Percentiles rank a stretch among this genome's conserved stretches.
Conservation (phyloP, 1,139 yeast genomes). For the Saccharomycopsis hybrid region DNA sequence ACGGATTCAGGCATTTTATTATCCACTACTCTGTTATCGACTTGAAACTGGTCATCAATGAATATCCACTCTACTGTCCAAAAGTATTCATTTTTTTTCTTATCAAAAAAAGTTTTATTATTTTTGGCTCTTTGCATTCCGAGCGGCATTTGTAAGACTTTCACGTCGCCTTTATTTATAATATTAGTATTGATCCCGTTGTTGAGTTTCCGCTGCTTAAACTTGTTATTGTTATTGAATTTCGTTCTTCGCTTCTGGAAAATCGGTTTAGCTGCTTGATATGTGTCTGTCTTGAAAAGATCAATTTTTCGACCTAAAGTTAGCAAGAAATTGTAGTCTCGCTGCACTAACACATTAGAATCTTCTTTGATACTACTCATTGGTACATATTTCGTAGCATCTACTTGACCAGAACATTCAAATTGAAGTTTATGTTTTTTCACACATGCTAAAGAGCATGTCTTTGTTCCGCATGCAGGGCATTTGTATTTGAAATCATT, state of each 20-base stretch:
- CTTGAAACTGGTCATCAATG: not conserved
- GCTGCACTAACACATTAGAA: conserved; percentile 44
- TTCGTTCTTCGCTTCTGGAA: conserved; percentile 24
- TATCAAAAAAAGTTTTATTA: conserved; percentile 74
- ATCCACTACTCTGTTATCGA: conserved; percentile 25
- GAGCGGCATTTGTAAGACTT: conserved; percentile 48
- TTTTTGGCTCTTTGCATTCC: conserved; percentile 68
- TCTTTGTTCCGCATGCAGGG: conserved; percentile 64
- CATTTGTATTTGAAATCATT: conserved; percentile 63
- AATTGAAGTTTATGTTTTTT: conserved; percentile 57
- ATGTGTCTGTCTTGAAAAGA: conserved; percentile 45
- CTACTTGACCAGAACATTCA: conserved; percentile 63
- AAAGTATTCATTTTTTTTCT: conserved; percentile 49
- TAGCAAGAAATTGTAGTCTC: conserved; percentile 78
- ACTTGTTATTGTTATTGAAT: conserved; percentile 27
- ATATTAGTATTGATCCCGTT: conserved; percentile 19
- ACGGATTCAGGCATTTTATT: conserved; percentile 27
- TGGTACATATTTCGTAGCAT: conserved; percentile 52
- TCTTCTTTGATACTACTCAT: conserved; percentile 32
- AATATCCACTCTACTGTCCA: conserved; percentile 81
- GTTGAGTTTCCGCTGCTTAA: conserved; percentile 26
- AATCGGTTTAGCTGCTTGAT: conserved; percentile 28
- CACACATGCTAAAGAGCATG: conserved; percentile 72
- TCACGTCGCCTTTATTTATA: conserved; percentile 43
- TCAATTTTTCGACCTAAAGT: conserved; percentile 52